phyloP scores from a whole-genome alignment of 106 monocot species.

The Apostasia shenzhenica region DNA sequence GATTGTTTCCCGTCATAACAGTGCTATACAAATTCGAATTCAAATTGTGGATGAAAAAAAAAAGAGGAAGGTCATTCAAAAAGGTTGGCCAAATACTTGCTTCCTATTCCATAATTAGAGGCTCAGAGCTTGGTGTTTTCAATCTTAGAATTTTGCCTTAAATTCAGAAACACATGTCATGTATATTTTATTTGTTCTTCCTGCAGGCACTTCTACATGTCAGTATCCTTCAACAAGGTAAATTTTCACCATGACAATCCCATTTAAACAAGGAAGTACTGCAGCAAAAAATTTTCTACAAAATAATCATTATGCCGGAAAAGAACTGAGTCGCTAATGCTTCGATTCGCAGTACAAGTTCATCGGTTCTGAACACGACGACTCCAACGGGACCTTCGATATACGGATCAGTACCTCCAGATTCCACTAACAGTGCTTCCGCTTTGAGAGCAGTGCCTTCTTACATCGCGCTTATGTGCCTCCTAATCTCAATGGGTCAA shows the following conservation, averaged over 20 bases:
- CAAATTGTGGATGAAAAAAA: background rate
- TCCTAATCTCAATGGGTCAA: background rate
- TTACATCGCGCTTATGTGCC: background rate
- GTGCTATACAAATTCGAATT: background rate
- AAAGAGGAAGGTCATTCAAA: background rate
- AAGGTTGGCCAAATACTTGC: no score
- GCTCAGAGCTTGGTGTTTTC: background rate
- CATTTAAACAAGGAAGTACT: background rate
- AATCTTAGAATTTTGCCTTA: background rate
- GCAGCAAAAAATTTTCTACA: background rate
- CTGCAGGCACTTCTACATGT: constrained; percentile 53
- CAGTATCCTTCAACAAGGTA: constrained; percentile 69
- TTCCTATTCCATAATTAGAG: no score
- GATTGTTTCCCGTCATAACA: background rate
- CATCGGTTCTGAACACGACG: constrained; percentile 41
- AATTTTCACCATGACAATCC: background rate
- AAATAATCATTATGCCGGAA: background rate
- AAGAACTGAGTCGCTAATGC: background rate
- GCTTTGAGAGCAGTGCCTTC: background rate
- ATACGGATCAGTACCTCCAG: constrained; percentile 25
- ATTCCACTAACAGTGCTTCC: constrained; percentile 6
- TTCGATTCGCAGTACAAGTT: constrained; percentile 31
- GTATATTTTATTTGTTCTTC: background rate
- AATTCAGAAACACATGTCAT: background rate
- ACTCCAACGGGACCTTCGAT: constrained; percentile 36